Evolutionary conservation across 208 protist species (phyloP), one percentile per base, ranked within the genome.

Genomic region (Trypanosoma rangeli): DNA sequence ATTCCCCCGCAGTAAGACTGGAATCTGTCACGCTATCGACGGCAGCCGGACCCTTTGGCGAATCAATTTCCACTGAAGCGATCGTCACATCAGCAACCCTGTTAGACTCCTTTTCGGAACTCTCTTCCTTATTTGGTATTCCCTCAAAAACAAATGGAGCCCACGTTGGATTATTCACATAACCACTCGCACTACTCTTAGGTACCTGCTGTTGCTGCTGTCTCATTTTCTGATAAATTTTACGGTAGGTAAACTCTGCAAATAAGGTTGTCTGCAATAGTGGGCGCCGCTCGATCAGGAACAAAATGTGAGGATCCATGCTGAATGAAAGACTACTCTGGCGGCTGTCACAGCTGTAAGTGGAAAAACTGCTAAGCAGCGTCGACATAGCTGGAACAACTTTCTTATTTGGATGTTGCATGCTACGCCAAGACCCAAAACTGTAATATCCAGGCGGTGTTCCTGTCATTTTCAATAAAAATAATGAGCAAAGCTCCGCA

Each of bases 241-340:
- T 54, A 15, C 26, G 28, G 16, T 70, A 70, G 15, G 28, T 24
- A 60, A 61, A 70, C 37, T 75, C 68, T n/a, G 76, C 53, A 66
- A 93, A 87, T n/a, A 93, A n/a, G 9, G 87, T 93, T 0, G 73
- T 80, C 54, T 89, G 82, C 35, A 93, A 76, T 42, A 93, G 62
- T 58, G 83, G 80, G 22, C 84, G 79, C 9, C 37, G n/a, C 65
- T 82, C 64, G 56, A 90, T 85, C 48, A 73, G 58, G 26, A 49
- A 50, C 52, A 84, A 37, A n/a, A 83, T 68, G 26, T 49, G 59
- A 8, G 73, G 60, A 58, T 87, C 69, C 56, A 85, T 60, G 8
- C 10, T 28, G 3, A 42, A 33, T 18, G 53, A 22, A n/a, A 22
- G 53, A 52, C n/a, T 42, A 5, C 28, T n/a, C n/a, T 13, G 62